Percentiles rank a stretch among this genome's conserved stretches.
phyloP scores from a whole-genome alignment of 2,329 filamentous ascomycete species.

The Podosphaera fusca region DNA sequence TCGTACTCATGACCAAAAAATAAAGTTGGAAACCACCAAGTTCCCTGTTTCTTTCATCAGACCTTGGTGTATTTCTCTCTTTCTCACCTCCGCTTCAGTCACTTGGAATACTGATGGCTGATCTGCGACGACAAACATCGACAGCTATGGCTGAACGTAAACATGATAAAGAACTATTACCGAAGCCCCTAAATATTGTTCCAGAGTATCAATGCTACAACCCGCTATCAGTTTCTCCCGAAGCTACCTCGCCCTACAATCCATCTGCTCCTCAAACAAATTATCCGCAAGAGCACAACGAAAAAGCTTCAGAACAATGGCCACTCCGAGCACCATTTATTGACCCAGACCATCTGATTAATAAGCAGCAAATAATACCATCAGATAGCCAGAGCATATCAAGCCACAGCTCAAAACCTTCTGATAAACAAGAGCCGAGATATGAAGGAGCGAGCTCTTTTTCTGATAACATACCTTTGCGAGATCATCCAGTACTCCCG shows the following conservation, averaged over 20 bases:
- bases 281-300: conserved; percentile 4
- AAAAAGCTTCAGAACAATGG: conserved; percentile 18
- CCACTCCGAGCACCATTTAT: conserved; percentile 46
- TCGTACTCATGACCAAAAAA: no score
- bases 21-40: no score
- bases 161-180: conserved; percentile 2
- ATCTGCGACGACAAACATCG: no score
- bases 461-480: conserved; percentile 33
- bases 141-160: no score
- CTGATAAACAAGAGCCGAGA: conserved; percentile 23
- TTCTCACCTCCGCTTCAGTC: no score
- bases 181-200: conserved; percentile 4
- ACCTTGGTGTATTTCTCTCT: no score
- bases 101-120: no score
- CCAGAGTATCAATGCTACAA: conserved; percentile 5
- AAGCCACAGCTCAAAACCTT: conserved; percentile 34
- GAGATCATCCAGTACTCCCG: conserved; percentile 22
- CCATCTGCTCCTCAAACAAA: conserved; percentile 8
- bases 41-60: no score
- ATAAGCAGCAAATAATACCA: conserved; percentile 9
- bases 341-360: conserved; percentile 38
- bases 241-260: conserved; percentile 9
- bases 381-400: conserved; percentile 16
- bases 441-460: conserved; percentile 14
- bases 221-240: conserved; percentile 2